phyloP scores from a whole-genome alignment of 2,329 filamentous ascomycete genomes.

The Neophaeococcomyces mojaviensis region DNA sequence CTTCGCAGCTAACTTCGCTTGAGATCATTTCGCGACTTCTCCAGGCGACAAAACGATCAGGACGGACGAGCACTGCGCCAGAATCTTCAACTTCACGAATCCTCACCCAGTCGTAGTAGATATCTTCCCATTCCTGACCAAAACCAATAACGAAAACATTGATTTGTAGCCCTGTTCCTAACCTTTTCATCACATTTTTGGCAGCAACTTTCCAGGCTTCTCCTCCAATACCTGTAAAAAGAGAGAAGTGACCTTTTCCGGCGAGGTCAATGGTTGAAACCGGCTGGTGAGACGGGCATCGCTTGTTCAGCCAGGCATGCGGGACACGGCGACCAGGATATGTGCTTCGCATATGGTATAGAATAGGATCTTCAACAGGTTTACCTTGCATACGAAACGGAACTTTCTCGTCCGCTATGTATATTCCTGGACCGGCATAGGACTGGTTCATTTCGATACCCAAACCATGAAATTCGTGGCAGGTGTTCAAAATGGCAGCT shows the following conservation, averaged over 20 bases:
- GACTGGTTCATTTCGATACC: constrained; percentile 55
- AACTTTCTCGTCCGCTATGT: constrained; percentile 40
- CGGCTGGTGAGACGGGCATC: constrained; percentile 33
- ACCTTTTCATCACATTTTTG: constrained; percentile 27
- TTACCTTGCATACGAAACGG: constrained; percentile 12
- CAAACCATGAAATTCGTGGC: constrained; percentile 48
- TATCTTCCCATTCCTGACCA: constrained; percentile 53
- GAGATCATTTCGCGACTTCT: constrained; percentile 27
- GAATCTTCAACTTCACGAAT: constrained; percentile 49
- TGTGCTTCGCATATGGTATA: constrained; percentile 42
- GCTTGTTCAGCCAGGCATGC: constrained; percentile 55
- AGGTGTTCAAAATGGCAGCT: constrained; percentile 36
- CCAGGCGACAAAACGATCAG: constrained; percentile 55
- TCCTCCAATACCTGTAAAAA: constrained; percentile 49
- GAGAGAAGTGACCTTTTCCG: constrained; percentile 46
- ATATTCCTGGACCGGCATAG: constrained; percentile 43
- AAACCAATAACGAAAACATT: constrained; percentile 51
- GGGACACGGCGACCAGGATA: constrained; percentile 54
- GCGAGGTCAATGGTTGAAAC: constrained; percentile 55
- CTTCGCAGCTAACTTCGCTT: no score
- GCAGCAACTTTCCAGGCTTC: constrained; percentile 46
- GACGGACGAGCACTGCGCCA: constrained; percentile 52
- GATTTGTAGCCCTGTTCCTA: constrained; percentile 43
- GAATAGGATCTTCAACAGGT: constrained; percentile 33
- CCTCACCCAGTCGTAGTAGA: constrained; percentile 54